Evolutionary conservation across 1,284 basidiomycete species (phyloP).

Genomic region (Boletus sp.): DNA sequence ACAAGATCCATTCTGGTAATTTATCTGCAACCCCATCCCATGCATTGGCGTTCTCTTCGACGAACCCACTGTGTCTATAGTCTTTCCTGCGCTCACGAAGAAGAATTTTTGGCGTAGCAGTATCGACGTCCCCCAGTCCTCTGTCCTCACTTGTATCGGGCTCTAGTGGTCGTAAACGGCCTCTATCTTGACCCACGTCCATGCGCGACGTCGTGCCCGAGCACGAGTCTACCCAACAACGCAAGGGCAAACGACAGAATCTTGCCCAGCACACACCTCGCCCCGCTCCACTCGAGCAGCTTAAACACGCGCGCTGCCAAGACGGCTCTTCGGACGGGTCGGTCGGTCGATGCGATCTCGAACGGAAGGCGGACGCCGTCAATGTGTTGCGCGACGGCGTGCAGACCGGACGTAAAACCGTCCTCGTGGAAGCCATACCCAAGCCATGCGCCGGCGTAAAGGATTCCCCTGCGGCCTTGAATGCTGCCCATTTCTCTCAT

Average conservation of each 20-base stretch:
- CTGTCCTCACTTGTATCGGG: no score
- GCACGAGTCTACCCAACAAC: constrained; percentile 6
- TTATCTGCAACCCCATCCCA: no score
- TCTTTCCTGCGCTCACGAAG: no score
- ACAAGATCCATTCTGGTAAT: no score
- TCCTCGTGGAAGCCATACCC: constrained; percentile 83
- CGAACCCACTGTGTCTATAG: no score
- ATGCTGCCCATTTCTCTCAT: constrained; percentile 55
- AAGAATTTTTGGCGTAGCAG: no score
- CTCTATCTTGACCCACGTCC: no score
- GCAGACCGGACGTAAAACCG: constrained; percentile 66
- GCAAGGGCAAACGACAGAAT: constrained; percentile 16
- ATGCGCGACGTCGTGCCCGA: neutral
- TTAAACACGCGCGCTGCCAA: constrained; percentile 29
- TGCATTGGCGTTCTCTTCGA: no score
- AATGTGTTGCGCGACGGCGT: constrained; percentile 34
- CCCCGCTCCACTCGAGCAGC: constrained; percentile 31
- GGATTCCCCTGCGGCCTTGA: constrained; percentile 62
- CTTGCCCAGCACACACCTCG: constrained; percentile 14
- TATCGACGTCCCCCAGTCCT: no score
- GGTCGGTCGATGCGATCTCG: constrained; percentile 28
- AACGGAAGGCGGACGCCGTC: constrained; percentile 28
- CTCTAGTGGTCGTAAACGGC: no score
- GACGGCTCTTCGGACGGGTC: constrained; percentile 13
- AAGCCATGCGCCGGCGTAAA: constrained; percentile 77